Evolutionary conservation across 1,284 basidiomycete species (phyloP).

Genomic region (Clitocybe nebularis): DNA sequence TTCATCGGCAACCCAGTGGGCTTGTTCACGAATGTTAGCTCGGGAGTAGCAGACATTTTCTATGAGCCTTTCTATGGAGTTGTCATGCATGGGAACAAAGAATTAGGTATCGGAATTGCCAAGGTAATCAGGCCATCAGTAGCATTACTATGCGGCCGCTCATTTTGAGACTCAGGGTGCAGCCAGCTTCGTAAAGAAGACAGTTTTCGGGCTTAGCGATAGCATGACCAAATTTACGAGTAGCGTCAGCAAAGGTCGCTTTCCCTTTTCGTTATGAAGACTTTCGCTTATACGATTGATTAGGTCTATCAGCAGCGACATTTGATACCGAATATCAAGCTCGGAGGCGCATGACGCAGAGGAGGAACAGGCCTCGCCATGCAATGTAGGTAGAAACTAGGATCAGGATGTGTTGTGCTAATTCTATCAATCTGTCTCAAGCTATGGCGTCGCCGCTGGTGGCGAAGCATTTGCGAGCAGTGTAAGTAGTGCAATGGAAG

Average conservation of each 20-base stretch:
- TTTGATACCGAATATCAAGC: slow-evolving; percentile 96
- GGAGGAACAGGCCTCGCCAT: slow-evolving; percentile 93
- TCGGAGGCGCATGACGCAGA: slow-evolving; percentile 82
- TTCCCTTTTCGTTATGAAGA: background rate
- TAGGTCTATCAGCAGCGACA: slow-evolving; percentile 92
- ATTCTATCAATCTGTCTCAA: slow-evolving; percentile 27
- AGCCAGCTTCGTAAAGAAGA: slow-evolving; percentile 98
- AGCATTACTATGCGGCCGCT: slow-evolving; percentile 3
- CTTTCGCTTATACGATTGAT: slow-evolving; percentile 1
- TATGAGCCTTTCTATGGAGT: slow-evolving; percentile 98
- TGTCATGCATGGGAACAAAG: slow-evolving; percentile 95
- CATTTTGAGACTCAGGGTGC: slow-evolving; percentile 61
- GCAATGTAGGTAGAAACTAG: slow-evolving; percentile 64
- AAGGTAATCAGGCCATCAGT: slow-evolving; percentile 51
- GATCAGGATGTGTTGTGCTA: background rate
- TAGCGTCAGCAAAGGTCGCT: slow-evolving; percentile 89
- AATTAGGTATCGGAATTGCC: slow-evolving; percentile 95
- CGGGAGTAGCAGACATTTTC: slow-evolving; percentile 98
- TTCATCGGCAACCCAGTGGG: slow-evolving; percentile 94
- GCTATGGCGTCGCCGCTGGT: slow-evolving; percentile 91
- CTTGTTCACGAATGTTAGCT: slow-evolving; percentile 97
- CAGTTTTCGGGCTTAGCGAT: slow-evolving; percentile 94
- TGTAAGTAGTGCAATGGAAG: slow-evolving; percentile 94
- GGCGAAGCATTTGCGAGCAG: slow-evolving; percentile 93
- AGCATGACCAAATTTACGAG: slow-evolving; percentile 97